Conservation (phyloP, 2,329 filamentous ascomycete species). For the Leptographium flavum region DNA sequence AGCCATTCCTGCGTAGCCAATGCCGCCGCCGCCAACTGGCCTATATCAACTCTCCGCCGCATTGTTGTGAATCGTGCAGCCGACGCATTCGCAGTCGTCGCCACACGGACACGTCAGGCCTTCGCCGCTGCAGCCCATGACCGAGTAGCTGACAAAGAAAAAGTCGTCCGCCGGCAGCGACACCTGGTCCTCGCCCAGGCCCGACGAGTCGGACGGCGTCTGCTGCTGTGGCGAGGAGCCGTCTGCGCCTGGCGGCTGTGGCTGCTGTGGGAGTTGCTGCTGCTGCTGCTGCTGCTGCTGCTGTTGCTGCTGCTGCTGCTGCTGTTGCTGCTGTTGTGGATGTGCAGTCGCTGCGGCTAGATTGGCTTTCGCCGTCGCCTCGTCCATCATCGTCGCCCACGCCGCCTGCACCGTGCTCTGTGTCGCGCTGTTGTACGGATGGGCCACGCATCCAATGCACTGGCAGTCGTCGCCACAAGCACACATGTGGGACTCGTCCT, state of each 20-base stretch:
- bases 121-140: conserved; percentile 12
- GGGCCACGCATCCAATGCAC: conserved; percentile 12
- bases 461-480: conserved; percentile 13
- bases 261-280: not conserved
- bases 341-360: not conserved
- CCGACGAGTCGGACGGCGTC: conserved; percentile 33
- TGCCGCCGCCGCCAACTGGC: not conserved
- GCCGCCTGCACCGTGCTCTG: conserved; percentile 11
- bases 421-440: conserved; percentile 13
- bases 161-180: conserved; percentile 36
- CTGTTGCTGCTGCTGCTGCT: not conserved
- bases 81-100: conserved; percentile 51
- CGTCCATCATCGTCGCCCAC: conserved; percentile 9
- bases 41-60: not conserved
- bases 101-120: conserved; percentile 41
- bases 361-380: not conserved
- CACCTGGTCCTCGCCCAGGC: conserved; percentile 34
- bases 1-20: not conserved
- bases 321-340: not conserved
- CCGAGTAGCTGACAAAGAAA: conserved; percentile 35
- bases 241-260: not conserved
- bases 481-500: conserved; percentile 10
- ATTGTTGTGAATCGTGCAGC: conserved; percentile 51
- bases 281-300: not conserved
- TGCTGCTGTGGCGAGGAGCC: conserved; percentile 22